These are phyloP conservation scores for Coemansia sp. DNA, from an alignment of 192 early-diverging fungal genomes.

Conservation along the genomic window DNA sequence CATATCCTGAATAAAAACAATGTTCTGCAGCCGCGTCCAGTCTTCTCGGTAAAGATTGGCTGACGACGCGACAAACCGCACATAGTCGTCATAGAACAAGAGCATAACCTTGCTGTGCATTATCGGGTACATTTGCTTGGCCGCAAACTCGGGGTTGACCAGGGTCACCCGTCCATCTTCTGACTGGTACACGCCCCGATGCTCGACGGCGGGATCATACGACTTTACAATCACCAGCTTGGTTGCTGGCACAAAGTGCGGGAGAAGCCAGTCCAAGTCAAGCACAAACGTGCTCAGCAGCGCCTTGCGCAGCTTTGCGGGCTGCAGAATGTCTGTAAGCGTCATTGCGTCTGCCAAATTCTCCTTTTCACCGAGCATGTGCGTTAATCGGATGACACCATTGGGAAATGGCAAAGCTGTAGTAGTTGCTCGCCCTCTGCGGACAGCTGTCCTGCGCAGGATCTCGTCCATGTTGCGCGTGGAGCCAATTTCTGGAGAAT, in stretches of 20 bases:
- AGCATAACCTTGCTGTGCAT: constrained; percentile 69
- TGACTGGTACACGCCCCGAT: constrained; percentile 20
- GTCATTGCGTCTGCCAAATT: constrained; percentile 5
- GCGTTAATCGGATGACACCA: constrained; percentile 16
- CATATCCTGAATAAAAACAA: constrained; percentile 67
- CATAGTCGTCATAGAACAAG: constrained; percentile 54
- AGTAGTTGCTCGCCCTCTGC: not conserved
- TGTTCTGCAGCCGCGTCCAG: constrained; percentile 60
- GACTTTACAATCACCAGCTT: constrained; percentile 36
- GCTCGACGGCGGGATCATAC: constrained; percentile 11
- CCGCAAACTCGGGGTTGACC: constrained; percentile 52
- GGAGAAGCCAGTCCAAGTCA: constrained; percentile 53
- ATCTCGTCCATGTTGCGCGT: not conserved
- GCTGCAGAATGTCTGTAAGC: constrained; percentile 16
- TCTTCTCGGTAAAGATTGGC: constrained; percentile 60
- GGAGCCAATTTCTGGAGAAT: not conserved
- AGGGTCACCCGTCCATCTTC: constrained; percentile 21
- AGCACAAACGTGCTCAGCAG: constrained; percentile 56
- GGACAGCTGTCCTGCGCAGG: not conserved
- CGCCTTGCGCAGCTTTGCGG: constrained; percentile 44
- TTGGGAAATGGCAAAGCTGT: constrained; percentile 16
- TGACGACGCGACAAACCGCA: constrained; percentile 59
- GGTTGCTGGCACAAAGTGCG: constrained; percentile 29
- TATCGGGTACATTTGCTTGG: constrained; percentile 40
- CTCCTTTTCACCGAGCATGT: constrained; percentile 2